Percentiles rank a stretch among this genome's conserved stretches.
These are phyloP conservation scores for Calonectria fujianensis DNA, from an alignment of 2,329 filamentous ascomycete genomes.

Conservation along the genomic window DNA sequence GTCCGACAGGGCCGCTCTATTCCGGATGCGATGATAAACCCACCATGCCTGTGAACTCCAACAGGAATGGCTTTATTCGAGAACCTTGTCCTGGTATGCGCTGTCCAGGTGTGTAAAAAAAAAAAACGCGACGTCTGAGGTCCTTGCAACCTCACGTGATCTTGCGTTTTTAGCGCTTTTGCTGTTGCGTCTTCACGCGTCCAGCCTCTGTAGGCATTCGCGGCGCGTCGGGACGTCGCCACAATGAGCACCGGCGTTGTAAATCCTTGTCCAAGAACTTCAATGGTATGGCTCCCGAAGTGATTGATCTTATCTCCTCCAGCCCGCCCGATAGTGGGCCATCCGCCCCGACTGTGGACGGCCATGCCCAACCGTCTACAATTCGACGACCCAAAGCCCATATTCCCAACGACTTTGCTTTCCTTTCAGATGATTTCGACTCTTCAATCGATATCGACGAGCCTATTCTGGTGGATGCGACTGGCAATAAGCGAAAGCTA, in stretches of 20 bases:
- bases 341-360: background rate
- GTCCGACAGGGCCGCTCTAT: background rate
- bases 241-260: background rate
- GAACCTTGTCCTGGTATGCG: background rate
- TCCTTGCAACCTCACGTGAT: slow-evolving; percentile 47
- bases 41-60: background rate
- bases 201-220: slow-evolving; percentile 12
- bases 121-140: background rate
- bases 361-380: background rate
- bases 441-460: slow-evolving; percentile 62
- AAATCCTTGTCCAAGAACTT: slow-evolving; percentile 11
- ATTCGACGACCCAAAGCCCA: slow-evolving; percentile 1
- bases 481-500: slow-evolving; percentile 57
- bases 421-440: slow-evolving; percentile 64
- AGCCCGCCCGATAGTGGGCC: slow-evolving; percentile 54
- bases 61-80: background rate
- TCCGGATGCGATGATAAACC: background rate
- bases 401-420: slow-evolving; percentile 37
- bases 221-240: slow-evolving; percentile 32
- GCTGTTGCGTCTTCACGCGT: slow-evolving; percentile 48
- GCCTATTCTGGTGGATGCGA: slow-evolving; percentile 44
- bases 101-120: too few species aligned
- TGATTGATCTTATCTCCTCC: slow-evolving; percentile 63
- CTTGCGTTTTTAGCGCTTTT: slow-evolving; percentile 53
- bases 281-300: slow-evolving; percentile 56